Conservation (phyloP, 257 asterid species). For the Primulina eburnea region DNA sequence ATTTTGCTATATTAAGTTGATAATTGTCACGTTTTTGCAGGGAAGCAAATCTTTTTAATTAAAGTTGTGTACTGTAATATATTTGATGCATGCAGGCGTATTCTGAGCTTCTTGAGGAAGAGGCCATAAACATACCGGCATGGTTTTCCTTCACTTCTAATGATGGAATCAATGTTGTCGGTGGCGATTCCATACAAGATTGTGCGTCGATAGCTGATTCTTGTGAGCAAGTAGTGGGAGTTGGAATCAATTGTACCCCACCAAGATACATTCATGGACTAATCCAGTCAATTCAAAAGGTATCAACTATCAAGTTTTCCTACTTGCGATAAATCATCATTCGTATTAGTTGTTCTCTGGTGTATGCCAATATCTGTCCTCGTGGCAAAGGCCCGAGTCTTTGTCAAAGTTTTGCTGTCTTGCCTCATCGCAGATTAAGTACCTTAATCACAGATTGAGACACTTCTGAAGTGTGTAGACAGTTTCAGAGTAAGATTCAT, state of each 20-base stretch:
- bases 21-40: neutral
- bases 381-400: too few relatives aligned
- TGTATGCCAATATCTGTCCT: too few relatives aligned
- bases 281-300: conserved; percentile 56
- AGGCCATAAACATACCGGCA: conserved; percentile 45
- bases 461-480: too few relatives aligned
- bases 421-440: too few relatives aligned
- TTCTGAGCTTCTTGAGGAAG: conserved; percentile 74
- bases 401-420: too few relatives aligned
- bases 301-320: conserved; percentile 30
- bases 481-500: too few relatives aligned
- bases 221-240: conserved; percentile 47
- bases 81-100: conserved; percentile 44
- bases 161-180: conserved; percentile 56
- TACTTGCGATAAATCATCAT: neutral
- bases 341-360: too few relatives aligned
- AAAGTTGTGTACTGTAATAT: neutral
- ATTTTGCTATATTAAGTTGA: neutral
- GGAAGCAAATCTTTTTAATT: neutral
- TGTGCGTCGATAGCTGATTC: conserved; percentile 63
- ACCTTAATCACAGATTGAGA: too few relatives aligned
- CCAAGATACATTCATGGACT: conserved; percentile 66
- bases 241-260: conserved; percentile 83
- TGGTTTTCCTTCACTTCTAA: conserved; percentile 76
- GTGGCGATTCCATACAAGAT: conserved; percentile 61